Evolutionary conservation across 306 rosid genomes (phyloP).

Genomic region (Vigna trinervia): DNA sequence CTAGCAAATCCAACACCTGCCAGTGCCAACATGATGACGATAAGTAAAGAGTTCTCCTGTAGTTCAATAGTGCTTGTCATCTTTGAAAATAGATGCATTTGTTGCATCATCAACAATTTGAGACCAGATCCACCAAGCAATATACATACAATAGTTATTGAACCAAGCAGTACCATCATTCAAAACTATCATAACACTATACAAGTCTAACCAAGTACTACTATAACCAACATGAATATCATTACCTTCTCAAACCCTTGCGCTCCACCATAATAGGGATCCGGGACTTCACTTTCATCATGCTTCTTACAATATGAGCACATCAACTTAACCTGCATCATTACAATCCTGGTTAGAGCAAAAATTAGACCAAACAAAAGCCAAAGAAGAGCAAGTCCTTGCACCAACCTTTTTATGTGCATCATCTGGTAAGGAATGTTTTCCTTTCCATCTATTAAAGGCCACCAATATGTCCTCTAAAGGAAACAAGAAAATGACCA

Average conservation of each 20-base stretch:
- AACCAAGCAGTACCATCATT: slow-evolving; percentile 15
- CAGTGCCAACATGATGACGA: slow-evolving; percentile 31
- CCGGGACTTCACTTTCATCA: slow-evolving; percentile 90
- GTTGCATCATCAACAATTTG: slow-evolving; percentile 5
- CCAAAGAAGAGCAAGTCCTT: slow-evolving; percentile 8
- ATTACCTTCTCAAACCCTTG: slow-evolving; percentile 95
- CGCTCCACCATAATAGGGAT: slow-evolving; percentile 90
- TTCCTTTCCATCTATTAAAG: slow-evolving; percentile 69
- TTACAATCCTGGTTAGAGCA: slow-evolving; percentile 27
- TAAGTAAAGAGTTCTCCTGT: slow-evolving; percentile 23
- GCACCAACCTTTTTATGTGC: slow-evolving; percentile 72
- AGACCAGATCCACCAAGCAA: slow-evolving; percentile 5
- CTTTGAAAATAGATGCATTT: not conserved
- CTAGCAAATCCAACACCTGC: slow-evolving; percentile 96
- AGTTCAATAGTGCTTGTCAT: not conserved
- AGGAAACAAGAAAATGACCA: slow-evolving; percentile 44
- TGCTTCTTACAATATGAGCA: slow-evolving; percentile 88
- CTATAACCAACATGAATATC: slow-evolving; percentile 25
- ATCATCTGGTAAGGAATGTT: slow-evolving; percentile 70
- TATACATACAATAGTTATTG: not conserved
- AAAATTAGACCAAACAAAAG: not conserved
- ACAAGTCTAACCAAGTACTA: slow-evolving; percentile 18
- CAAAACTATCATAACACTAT: slow-evolving; percentile 12
- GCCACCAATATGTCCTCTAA: slow-evolving; percentile 81
- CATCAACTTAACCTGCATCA: slow-evolving; percentile 82